phyloP scores from a whole-genome alignment of 768 basidiomycete genomes.

The Lactifluus echinatus region DNA sequence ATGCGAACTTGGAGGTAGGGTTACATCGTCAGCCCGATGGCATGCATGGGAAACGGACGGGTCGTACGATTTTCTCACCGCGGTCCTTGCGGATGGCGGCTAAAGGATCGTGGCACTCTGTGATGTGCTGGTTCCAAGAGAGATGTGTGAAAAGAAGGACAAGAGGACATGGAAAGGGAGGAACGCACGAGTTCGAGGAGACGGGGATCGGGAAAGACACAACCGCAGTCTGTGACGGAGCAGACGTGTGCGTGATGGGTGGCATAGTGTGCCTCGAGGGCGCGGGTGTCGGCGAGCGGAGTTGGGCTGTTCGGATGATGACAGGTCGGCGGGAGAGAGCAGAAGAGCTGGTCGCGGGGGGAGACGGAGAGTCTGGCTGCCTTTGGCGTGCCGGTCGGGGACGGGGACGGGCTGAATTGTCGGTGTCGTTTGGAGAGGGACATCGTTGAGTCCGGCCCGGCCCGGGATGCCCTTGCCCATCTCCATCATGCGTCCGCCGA shows the following conservation, averaged over 20 bases:
- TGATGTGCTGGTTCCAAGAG: conserved; percentile 56
- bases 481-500: conserved; percentile 17
- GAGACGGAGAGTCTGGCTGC: too few species aligned
- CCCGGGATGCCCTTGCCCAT: conserved; percentile 7
- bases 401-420: conserved; percentile 9
- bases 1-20: conserved; percentile 52
- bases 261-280: conserved; percentile 77
- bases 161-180: not conserved
- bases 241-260: conserved; percentile 81
- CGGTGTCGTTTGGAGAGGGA: conserved; percentile 14
- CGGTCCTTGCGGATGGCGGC: conserved; percentile 67
- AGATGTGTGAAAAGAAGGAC: not conserved
- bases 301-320: conserved; percentile 49
- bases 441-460: too few species aligned
- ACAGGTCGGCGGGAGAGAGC: conserved; percentile 80
- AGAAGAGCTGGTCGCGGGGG: conserved; percentile 38
- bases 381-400: conserved; percentile 15
- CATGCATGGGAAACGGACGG: conserved; percentile 6
- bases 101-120: conserved; percentile 83
- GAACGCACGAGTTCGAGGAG: conserved; percentile 67
- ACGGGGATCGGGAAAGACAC: conserved; percentile 79
- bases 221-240: conserved; percentile 55
- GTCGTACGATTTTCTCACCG: conserved; percentile 82
- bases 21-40: not conserved
- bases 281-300: conserved; percentile 51